phyloP scores from a whole-genome alignment of 1,284 basidiomycete species.

The Apiotrichum siamense region DNA sequence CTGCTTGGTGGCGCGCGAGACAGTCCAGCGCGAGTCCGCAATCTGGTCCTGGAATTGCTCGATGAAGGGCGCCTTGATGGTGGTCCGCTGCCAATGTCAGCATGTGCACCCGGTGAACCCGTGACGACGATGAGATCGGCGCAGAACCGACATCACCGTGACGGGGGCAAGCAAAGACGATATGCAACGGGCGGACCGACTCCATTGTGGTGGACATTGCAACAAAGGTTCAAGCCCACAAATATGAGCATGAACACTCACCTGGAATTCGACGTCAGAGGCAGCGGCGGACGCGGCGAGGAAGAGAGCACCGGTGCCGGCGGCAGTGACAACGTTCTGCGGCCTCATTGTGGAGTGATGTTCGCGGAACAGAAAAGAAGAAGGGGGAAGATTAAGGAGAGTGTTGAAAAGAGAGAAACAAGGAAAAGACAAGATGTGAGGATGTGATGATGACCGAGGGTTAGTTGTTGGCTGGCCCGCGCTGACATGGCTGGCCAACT shows the following conservation, averaged over 20 bases:
- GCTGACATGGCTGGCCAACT: no score
- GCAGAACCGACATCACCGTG: no score
- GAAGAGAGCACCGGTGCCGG: slow-evolving; percentile 38
- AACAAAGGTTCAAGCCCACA: no score
- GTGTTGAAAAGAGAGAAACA: not conserved
- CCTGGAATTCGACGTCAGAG: slow-evolving; percentile 38
- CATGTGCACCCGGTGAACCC: no score
- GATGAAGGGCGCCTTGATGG: slow-evolving; percentile 84
- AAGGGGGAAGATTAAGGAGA: not conserved
- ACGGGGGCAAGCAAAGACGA: not conserved
- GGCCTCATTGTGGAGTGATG: slow-evolving; percentile 29
- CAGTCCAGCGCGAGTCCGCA: slow-evolving; percentile 75
- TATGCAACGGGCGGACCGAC: no score
- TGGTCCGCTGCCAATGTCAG: slow-evolving; percentile 59
- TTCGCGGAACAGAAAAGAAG: not conserved
- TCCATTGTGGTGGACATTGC: no score
- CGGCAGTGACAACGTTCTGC: slow-evolving; percentile 40
- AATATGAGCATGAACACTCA: no score
- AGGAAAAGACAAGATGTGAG: not conserved
- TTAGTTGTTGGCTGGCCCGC: no score
- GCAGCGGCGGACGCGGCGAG: slow-evolving; percentile 33
- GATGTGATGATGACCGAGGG: not conserved
- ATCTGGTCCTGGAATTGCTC: slow-evolving; percentile 89
- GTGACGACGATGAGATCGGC: no score
- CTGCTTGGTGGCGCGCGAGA: slow-evolving; percentile 96